Base-by-base conservation (phyloP, 148 eudicot species). In the Chenopodium quinoa region DNA sequence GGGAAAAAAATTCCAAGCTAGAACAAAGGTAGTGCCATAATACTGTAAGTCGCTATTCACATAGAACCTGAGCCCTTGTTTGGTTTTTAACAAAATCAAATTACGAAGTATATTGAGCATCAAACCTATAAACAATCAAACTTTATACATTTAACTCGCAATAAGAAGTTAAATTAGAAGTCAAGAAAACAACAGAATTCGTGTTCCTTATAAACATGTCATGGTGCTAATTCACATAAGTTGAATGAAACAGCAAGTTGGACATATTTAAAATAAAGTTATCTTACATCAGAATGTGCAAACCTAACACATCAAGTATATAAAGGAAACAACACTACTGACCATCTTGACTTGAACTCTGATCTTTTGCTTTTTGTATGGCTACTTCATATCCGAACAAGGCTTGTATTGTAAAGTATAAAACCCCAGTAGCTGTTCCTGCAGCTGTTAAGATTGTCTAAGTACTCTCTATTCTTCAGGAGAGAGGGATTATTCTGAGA, bases 341-440 rank as follows among this genome's bases (percentile, higher is more conserved):
- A 69, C 31, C 46, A 58, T 60, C 70, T 62, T 56, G n/a, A 58
- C 62, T 56, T 8, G 80, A 76, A 70, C 63, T 27, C 58, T 58
- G 79, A 44, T 34, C 44, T 65, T 27, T 47, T 44, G 17, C 48
- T 37, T 16, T 34, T 34, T 34, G 37, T 34, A 2, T 3, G 50
- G 13, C 79, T 11, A 32, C 50, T 19, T 56, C 75, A 13, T 1
- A 50, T 9, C 14, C 54, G 6, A 34, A 34, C 14, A 50, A 50
- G 54, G 67, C 67, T 64, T 64, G 67, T 9, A 0, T 27, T 27
- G 27, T 27, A 27, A 27, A 27, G 27, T 27, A 27, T 27, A 27
- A 27, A 27, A 8, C 7, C 74, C 9, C 37, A 3, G 9, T 44
- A 0, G 60, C 47, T 67, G 14, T 46, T 20, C 31, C 27, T 60